These are phyloP conservation scores for Lepraria neglecta DNA, from an alignment of 495 filamentous ascomycete genomes.

Conservation along the genomic window DNA sequence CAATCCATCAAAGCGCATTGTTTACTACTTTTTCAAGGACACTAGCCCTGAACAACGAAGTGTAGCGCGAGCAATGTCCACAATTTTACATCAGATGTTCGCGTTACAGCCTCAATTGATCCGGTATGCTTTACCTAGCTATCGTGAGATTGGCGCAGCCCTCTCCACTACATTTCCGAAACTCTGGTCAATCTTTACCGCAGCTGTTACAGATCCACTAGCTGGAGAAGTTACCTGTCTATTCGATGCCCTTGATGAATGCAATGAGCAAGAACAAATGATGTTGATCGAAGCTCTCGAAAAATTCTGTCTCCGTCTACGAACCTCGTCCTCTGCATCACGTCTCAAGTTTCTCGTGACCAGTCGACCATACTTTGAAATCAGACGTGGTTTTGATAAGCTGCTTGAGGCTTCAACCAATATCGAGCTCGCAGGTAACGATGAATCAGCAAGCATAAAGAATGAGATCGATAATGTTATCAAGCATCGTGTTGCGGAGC, in stretches of 20 bases:
- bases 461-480: constrained; percentile 38
- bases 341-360: constrained; percentile 38
- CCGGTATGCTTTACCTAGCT: constrained; percentile 28
- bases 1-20: constrained; percentile 19
- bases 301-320: constrained; percentile 20
- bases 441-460: constrained; percentile 33
- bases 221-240: constrained; percentile 40
- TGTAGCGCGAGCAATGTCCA: constrained; percentile 33
- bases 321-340: constrained; percentile 4
- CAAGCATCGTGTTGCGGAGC: constrained; percentile 23
- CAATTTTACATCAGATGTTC: constrained; percentile 41
- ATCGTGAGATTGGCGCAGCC: constrained; percentile 28
- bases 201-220: constrained; percentile 13
- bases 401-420: constrained; percentile 24
- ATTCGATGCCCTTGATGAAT: constrained; percentile 42
- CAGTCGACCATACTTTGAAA: constrained; percentile 39
- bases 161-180: constrained; percentile 12
- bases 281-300: constrained; percentile 8
- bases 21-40: constrained; percentile 46
- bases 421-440: constrained; percentile 32
- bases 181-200: constrained; percentile 17
- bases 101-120: constrained; percentile 28
- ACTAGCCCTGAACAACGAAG: constrained; percentile 33
- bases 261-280: constrained; percentile 21
- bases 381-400: constrained; percentile 28